Evolutionary conservation across 495 filamentous ascomycete species (phyloP).

Genomic region (Melanomma pulvis-pyrius): DNA sequence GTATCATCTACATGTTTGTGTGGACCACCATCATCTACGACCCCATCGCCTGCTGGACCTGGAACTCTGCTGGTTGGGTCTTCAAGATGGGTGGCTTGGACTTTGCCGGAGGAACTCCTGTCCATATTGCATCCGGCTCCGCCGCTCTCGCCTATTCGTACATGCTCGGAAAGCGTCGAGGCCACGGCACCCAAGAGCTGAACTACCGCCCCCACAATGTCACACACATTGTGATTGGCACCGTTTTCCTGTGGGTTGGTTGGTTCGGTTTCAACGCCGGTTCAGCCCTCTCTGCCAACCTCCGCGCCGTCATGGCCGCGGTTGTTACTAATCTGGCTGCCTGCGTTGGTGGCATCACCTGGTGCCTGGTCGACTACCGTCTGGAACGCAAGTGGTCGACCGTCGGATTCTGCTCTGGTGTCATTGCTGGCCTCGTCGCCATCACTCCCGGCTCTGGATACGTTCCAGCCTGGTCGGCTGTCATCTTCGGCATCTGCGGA

Average conservation of each 20-base stretch:
- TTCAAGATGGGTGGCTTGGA: conserved; percentile 84
- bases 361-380: conserved; percentile 93
- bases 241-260: conserved; percentile 97
- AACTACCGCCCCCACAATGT: conserved; percentile 99
- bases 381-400: conserved; percentile 96
- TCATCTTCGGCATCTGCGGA: conserved; percentile 84
- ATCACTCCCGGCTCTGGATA: conserved; percentile 92
- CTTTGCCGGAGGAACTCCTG: conserved; percentile 94
- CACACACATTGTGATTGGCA: conserved; percentile 93
- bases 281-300: conserved; percentile 83
- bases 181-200: conserved; percentile 82
- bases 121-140: conserved; percentile 90
- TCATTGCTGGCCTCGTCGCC: conserved; percentile 86
- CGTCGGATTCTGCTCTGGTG: conserved; percentile 94
- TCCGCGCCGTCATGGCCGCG: conserved; percentile 80
- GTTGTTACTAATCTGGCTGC: conserved; percentile 75
- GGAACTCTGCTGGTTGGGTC: conserved; percentile 88
- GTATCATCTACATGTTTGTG: conserved; percentile 93
- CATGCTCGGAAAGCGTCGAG: conserved; percentile 80
- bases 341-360: conserved; percentile 88
- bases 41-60: conserved; percentile 97
- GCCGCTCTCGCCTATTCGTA: conserved; percentile 87
- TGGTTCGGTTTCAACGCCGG: conserved; percentile 99
- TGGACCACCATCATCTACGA: conserved; percentile 96
- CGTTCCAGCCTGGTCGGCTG: conserved; percentile 90